These are phyloP conservation scores for Allium cepa DNA, from an alignment of 106 monocot species.

Conservation along the genomic window DNA sequence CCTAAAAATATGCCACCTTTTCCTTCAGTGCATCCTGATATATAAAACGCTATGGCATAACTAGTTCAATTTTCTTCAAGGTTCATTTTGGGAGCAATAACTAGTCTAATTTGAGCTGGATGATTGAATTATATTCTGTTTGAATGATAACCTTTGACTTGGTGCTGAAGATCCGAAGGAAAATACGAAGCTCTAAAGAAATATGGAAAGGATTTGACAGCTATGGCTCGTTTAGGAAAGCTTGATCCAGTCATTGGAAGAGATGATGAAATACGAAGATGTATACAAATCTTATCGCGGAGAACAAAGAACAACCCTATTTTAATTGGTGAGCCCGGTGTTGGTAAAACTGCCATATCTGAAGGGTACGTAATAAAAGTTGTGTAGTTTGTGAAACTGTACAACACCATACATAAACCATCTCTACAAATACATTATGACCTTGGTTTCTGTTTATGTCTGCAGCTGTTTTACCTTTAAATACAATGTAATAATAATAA, in stretches of 20 bases:
- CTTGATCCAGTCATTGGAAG: conserved; percentile 99
- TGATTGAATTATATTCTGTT: neutral
- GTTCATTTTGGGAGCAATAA: neutral
- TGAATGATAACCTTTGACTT: neutral
- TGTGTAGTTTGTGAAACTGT: no score
- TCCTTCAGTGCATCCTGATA: no score
- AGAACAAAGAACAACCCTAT: conserved; percentile 99
- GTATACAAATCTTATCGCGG: conserved; percentile 96
- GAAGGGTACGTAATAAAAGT: conserved; percentile 70
- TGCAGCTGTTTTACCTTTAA: neutral
- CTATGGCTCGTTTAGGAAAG: conserved; percentile 94
- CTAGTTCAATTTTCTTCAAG: neutral
- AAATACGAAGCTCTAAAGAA: conserved; percentile 96
- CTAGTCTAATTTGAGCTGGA: neutral
- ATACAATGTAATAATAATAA: neutral
- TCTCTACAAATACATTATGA: neutral
- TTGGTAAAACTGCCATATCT: conserved; percentile 97
- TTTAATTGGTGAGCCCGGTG: conserved; percentile 99
- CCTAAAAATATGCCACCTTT: no score
- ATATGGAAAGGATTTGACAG: conserved; percentile 96
- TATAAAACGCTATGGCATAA: no score
- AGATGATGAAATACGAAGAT: conserved; percentile 98
- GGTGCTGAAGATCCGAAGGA: conserved; percentile 78
- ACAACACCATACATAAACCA: no score
- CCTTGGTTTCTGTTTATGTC: neutral